A percentile compares a stretch with the other conserved stretches of the same genome.
These are phyloP conservation scores for Candida golubevii DNA, from an alignment of 805 yeast species.

Conservation along the genomic window DNA sequence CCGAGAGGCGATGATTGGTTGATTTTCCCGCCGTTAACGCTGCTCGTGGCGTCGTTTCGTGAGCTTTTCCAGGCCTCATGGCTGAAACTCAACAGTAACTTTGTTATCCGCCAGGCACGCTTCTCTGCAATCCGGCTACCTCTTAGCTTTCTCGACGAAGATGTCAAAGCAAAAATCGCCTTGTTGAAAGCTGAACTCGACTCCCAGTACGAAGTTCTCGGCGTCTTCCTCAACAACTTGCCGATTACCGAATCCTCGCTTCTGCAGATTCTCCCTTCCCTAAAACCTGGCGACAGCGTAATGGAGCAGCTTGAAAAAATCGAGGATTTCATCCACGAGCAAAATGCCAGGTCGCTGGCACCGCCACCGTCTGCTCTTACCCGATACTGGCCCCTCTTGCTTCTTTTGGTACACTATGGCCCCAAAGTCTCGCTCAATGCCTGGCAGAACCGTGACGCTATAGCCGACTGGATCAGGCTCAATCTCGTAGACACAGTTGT, in stretches of 20 bases:
- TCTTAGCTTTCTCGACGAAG: constrained; percentile 21
- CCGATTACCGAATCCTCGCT: constrained; percentile 6
- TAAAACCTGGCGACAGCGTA: not conserved
- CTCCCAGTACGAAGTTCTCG: constrained; percentile 21
- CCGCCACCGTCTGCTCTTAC: constrained; percentile 14
- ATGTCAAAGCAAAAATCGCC: constrained; percentile 22
- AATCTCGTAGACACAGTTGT: constrained; percentile 59
- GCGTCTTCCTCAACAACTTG: constrained; percentile 22
- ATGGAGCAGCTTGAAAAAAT: constrained; percentile 6
- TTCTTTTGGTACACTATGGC: constrained; percentile 43
- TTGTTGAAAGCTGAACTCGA: constrained; percentile 22
- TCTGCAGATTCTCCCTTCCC: constrained; percentile 5
- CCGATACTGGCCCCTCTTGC: constrained; percentile 64
- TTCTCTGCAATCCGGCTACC: constrained; percentile 17
- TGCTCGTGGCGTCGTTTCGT: constrained; percentile 4
- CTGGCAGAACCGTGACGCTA: constrained; percentile 49
- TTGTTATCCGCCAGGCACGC: constrained; percentile 11
- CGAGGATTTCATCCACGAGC: constrained; percentile 4
- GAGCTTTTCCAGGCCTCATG: constrained; percentile 1
- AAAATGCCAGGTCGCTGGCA: not conserved
- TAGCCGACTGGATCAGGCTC: constrained; percentile 51
- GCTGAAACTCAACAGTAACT: constrained; percentile 11
- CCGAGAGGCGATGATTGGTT: not conserved
- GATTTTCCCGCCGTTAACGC: not conserved
- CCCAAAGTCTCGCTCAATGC: constrained; percentile 45